Evolutionary conservation across 495 filamentous ascomycete genomes (phyloP), one percentile per base, ranked within the genome.

Genomic region (Penicillium steckii): DNA sequence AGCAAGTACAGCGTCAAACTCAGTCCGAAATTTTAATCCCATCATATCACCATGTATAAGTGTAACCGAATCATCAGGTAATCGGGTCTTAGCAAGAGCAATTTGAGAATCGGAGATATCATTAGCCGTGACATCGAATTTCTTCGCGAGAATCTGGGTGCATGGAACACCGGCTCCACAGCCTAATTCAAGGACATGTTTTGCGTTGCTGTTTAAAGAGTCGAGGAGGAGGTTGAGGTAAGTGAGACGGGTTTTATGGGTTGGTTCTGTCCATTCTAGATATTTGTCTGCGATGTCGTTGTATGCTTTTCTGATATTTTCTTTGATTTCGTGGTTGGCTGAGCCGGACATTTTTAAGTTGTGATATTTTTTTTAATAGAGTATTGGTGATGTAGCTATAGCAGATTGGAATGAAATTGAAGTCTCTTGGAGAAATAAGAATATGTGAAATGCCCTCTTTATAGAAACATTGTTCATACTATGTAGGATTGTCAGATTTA

Each of bases 21-120:
- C 58, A 0, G 41, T 37, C 0, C 33, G 22, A 55, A 78, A 74
- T 7, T 55, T 8, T 0, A 80, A 53, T 0, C 49, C 53, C 54
- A 68, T 65, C 75, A 79, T 80, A 47, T 79, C 75, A 1, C 65
- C 68, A 18, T 69, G 43, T 13, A 69, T 51, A 1, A 72, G 53
- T 3, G 19, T 24, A 9, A 8, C 56, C 1, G 42, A 50, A 3
- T 41, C 7, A 13, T 41, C 7, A 13, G 54, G 56, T 0, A 72
- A 59, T 0, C 53, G 52, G 1, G 35, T 23, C 29, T 45, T 37
- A 15, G 73, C 73, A 30, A 77, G 46, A 0, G 47, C 51, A 27
- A 78, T 57, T 41, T 77, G 72, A 0, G 64, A 46, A 1, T 24
- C 23, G 10, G 71, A 72, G 38, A 76, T 67, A 51, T 79, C 73